These are phyloP conservation scores for Plasmodium adleri DNA, from an alignment of 169 alveolate species.

Conservation along the genomic window DNA sequence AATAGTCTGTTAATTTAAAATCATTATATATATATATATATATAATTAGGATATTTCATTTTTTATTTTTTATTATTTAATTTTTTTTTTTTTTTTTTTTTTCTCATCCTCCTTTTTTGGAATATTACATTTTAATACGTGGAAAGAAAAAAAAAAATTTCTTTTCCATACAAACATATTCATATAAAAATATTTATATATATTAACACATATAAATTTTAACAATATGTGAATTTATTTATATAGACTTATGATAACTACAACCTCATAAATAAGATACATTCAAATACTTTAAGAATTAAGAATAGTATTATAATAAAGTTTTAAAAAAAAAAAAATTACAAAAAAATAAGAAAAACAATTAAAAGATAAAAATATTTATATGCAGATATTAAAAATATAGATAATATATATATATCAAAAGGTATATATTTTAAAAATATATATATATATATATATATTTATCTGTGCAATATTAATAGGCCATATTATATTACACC, in stretches of 20 bases:
- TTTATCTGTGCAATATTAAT: not conserved
- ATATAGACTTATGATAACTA: too few species aligned
- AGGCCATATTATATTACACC: not conserved
- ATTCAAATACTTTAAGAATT: too few species aligned
- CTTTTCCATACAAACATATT: not conserved
- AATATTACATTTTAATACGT: not conserved
- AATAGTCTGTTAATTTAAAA: too few species aligned
- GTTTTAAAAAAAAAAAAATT: too few species aligned
- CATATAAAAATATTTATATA: not conserved
- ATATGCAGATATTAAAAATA: too few species aligned
- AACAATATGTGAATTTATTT: too few species aligned
- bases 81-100: not conserved
- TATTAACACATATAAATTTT: too few species aligned
- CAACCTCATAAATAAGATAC: too few species aligned
- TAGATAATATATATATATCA: not conserved
- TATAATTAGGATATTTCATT: not conserved
- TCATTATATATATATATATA: too few species aligned
- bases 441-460: slow-evolving; percentile 5
- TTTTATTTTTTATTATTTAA: not conserved
- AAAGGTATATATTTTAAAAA: slow-evolving; percentile 6
- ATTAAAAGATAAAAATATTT: too few species aligned
- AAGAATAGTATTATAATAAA: too few species aligned
- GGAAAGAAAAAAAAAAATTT: not conserved
- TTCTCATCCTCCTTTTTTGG: not conserved
- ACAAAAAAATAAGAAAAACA: too few species aligned